Percentiles rank a stretch among this genome's conserved stretches.
phyloP scores from a whole-genome alignment of 345 rosid species.

The Nephelium lappaceum region DNA sequence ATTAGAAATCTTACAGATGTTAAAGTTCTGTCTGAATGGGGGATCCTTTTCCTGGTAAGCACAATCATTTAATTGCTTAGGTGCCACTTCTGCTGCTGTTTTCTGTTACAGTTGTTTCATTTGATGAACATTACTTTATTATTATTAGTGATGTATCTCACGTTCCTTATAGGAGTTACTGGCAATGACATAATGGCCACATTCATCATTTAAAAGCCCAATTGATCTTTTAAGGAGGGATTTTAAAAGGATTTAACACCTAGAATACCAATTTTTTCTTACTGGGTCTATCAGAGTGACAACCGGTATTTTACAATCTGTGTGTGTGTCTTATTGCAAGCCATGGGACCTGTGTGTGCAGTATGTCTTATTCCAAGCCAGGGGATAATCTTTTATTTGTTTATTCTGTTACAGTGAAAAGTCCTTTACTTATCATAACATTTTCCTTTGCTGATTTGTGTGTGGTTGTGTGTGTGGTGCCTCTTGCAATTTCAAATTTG shows the following conservation, averaged over 20 bases:
- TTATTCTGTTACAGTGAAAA: neutral
- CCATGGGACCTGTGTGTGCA: neutral
- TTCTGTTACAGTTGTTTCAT: constrained; percentile 4
- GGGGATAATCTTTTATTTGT: neutral
- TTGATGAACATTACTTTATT: neutral
- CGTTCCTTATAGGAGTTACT: neutral
- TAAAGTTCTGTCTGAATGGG: constrained; percentile 97
- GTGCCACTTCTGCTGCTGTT: constrained; percentile 13
- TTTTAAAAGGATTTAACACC: neutral
- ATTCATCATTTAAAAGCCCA: neutral
- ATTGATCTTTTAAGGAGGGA: neutral
- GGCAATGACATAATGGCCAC: neutral
- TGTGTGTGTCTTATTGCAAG: neutral
- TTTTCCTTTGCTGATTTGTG: neutral
- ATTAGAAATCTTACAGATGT: constrained; percentile 93
- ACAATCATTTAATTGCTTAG: neutral
- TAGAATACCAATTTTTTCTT: neutral
- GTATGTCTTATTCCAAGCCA: neutral
- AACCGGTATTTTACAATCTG: neutral
- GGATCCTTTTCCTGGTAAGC: constrained; percentile 94
- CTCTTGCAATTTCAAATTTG: neutral
- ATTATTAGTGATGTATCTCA: neutral
- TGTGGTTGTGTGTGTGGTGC: neutral
- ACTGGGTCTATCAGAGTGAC: neutral
- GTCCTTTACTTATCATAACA: neutral